A percentile compares a stretch with the other conserved stretches of the same genome.
These are phyloP conservation scores for Aspergillus taichungensis DNA, from an alignment of 495 filamentous ascomycete genomes.

Conservation along the genomic window DNA sequence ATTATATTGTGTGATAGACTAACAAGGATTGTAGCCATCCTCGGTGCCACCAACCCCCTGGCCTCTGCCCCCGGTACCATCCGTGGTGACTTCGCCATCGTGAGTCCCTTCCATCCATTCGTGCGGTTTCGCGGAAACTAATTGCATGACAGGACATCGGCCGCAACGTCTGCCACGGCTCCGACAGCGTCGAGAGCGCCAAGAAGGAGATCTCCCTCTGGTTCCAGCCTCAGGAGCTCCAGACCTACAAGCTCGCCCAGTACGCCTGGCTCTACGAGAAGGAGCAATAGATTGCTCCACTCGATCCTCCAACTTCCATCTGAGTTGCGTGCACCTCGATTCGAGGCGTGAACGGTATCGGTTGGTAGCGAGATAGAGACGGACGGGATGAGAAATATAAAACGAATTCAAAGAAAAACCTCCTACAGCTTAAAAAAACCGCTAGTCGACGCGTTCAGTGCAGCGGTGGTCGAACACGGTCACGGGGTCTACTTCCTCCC, in stretches of 20 bases:
- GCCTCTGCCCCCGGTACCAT: slow-evolving; percentile 92
- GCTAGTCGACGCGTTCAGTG: no score
- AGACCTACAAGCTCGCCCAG: slow-evolving; percentile 69
- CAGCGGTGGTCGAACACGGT: no score
- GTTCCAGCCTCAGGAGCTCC: slow-evolving; percentile 81
- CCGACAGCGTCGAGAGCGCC: slow-evolving; percentile 94
- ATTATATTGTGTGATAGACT: background rate
- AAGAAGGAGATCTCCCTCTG: slow-evolving; percentile 99
- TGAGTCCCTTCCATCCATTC: slow-evolving; percentile 19
- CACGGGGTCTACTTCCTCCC: slow-evolving; percentile 13
- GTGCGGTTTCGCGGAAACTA: background rate
- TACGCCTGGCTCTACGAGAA: slow-evolving; percentile 97
- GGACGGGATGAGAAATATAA: slow-evolving; percentile 23
- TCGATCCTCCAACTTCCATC: slow-evolving; percentile 9
- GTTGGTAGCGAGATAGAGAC: slow-evolving; percentile 12
- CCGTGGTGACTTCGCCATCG: slow-evolving; percentile 75
- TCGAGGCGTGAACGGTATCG: slow-evolving; percentile 15
- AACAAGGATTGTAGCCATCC: slow-evolving; percentile 48
- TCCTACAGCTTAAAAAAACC: no score
- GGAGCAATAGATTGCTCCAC: slow-evolving; percentile 31
- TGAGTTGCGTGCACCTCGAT: slow-evolving; percentile 10
- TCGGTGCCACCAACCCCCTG: slow-evolving; percentile 97
- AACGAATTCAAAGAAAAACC: slow-evolving; percentile 7
- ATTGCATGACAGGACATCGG: slow-evolving; percentile 61
- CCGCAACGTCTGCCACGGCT: slow-evolving; percentile 99